These are phyloP conservation scores for Penstemon newberryi DNA, from an alignment of 257 asterid species.

Conservation along the genomic window DNA sequence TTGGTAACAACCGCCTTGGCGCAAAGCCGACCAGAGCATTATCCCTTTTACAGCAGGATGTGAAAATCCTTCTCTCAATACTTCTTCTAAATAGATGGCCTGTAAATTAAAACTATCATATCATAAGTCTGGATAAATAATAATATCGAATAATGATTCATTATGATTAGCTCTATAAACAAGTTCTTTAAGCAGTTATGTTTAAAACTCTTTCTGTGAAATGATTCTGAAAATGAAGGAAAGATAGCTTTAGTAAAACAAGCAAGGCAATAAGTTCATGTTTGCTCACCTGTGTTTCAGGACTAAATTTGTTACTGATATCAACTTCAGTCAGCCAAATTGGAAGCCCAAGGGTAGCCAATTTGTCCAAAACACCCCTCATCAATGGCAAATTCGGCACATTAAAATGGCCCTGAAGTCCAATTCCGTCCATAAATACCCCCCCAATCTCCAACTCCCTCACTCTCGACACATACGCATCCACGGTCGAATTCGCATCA, in stretches of 20 bases:
- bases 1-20: slow-evolving; percentile 47
- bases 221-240: no score
- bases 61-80: slow-evolving; percentile 53
- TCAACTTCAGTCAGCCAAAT: slow-evolving; percentile 59
- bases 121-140: not conserved
- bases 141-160: no score
- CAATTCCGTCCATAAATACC: slow-evolving; percentile 45
- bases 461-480: slow-evolving; percentile 36
- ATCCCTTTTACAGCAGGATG: slow-evolving; percentile 59
- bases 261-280: not conserved
- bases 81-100: slow-evolving; percentile 53
- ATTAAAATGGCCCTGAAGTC: slow-evolving; percentile 49
- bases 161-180: no score
- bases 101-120: slow-evolving; percentile 11
- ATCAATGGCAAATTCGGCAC: slow-evolving; percentile 52
- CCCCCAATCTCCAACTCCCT: slow-evolving; percentile 42
- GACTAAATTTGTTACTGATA: slow-evolving; percentile 36
- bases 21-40: slow-evolving; percentile 53
- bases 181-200: no score
- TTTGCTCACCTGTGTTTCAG: slow-evolving; percentile 33
- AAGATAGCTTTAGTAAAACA: no score
- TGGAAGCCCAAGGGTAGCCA: slow-evolving; percentile 49
- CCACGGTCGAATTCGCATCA: slow-evolving; percentile 48
- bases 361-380: slow-evolving; percentile 50
- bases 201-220: no score